phyloP scores from a whole-genome alignment of 1,284 basidiomycete species.

The Rhodofomes roseus region DNA sequence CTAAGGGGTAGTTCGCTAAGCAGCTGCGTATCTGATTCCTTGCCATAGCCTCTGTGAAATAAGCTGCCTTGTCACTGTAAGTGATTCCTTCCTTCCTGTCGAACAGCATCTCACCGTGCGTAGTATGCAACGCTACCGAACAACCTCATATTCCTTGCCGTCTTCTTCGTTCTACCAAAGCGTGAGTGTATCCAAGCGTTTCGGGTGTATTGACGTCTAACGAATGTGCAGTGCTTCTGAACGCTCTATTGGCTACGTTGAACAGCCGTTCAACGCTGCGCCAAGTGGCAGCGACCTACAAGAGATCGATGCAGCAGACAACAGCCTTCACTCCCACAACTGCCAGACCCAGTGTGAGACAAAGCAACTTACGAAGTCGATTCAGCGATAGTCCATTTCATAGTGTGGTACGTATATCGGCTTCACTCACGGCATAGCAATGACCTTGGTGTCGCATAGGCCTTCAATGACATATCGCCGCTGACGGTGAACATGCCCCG shows the following conservation, averaged over 20 bases:
- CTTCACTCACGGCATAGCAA: background rate
- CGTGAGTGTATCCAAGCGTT: background rate
- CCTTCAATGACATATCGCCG: background rate
- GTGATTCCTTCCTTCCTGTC: background rate
- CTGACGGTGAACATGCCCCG: background rate
- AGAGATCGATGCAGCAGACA: background rate
- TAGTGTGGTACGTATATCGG: background rate
- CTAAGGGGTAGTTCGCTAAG: background rate
- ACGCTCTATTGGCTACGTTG: conserved; percentile 7
- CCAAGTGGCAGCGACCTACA: background rate
- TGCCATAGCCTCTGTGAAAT: conserved; percentile 3
- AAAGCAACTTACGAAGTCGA: background rate
- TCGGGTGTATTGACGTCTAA: background rate
- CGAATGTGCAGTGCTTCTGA: conserved; percentile 2
- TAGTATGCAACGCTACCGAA: conserved; percentile 6
- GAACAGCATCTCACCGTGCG: background rate
- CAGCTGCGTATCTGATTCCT: background rate
- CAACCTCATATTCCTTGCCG: conserved; percentile 6
- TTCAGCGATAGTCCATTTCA: background rate
- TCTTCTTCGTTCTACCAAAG: conserved; percentile 11
- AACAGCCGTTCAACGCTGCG: conserved; percentile 5
- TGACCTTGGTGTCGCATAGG: background rate
- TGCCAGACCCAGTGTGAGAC: background rate
- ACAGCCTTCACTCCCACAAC: background rate
- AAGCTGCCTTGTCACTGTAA: conserved; percentile 1